Base-by-base conservation (phyloP, 495 filamentous ascomycete species). In the Hypoxylon lenormandii region DNA sequence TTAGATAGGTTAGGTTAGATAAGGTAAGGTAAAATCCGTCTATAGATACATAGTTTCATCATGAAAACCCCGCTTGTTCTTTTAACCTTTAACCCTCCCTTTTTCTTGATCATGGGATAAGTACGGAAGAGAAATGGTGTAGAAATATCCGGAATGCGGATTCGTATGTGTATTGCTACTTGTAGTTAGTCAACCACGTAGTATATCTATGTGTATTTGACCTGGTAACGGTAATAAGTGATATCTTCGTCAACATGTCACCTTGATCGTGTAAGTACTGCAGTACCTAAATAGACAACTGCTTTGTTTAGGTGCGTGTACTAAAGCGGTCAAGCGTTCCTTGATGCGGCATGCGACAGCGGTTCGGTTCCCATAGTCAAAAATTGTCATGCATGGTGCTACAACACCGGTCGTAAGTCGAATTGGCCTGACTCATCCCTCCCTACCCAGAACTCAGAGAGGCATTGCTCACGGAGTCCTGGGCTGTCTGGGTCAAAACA, bases 401-500 rank as follows among this genome's bases (percentile, higher is more conserved):
- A 30, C 28, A 54, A 37, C 48, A 10, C 15, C 28, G 16, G 18
- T 18, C 26, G 36, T 52, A 3, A 15, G 18, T 18, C 28, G 16
- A 47, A 54, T 48, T 63, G 47, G 30, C 42, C 23, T 55, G 60
- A 55, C 42, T 63, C 50, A 38, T 55, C 50, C 38, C 30, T 19
- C n/a, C n/a, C n/a, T n/a, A n/a, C n/a, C n/a, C n/a, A n/a, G n/a
- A n/a, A n/a, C n/a, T n/a, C n/a, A n/a, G 12, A 6, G 13, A 54
- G 46, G 23, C 26, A 18, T 5, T 16, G 7, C 6, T 16, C 38
- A 42, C 12, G 38, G 36, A 38, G 4, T 28, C 26, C 30, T 33
- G 16, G n/a, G 22, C 49, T 33, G 12, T 2, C 19, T 54, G 23
- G 10, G 19, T 16, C 15, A 47, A 16, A 63, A 63, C 42, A 63